Evolutionary conservation across 768 basidiomycete species (phyloP).

Genomic region (Suillus occidentalis): DNA sequence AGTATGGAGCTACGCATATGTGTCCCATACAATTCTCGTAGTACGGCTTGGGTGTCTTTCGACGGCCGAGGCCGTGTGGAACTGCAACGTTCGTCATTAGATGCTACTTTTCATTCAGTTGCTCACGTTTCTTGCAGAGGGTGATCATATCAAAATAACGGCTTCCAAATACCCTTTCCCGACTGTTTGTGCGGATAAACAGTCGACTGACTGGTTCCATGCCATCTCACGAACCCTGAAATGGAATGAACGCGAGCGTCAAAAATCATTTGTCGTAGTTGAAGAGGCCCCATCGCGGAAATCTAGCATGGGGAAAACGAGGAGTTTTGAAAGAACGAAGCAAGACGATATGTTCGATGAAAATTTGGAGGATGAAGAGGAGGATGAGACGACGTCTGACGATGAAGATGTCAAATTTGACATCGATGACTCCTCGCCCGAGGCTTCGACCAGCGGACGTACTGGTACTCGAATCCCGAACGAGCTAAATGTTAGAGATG

Average conservation of each 20-base stretch:
- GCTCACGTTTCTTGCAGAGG: slow-evolving; percentile 58
- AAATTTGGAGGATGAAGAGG: slow-evolving; percentile 45
- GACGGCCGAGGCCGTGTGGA: slow-evolving; percentile 97
- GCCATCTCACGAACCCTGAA: slow-evolving; percentile 95
- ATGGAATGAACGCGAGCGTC: slow-evolving; percentile 98
- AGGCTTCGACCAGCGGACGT: slow-evolving; percentile 33
- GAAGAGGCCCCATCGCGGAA: slow-evolving; percentile 74
- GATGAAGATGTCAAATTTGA: slow-evolving; percentile 84
- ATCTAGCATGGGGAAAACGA: slow-evolving; percentile 24
- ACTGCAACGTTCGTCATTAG: slow-evolving; percentile 73
- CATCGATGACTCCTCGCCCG: slow-evolving; percentile 85
- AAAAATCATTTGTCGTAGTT: slow-evolving; percentile 98
- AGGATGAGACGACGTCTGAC: slow-evolving; percentile 48
- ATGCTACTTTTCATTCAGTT: background rate
- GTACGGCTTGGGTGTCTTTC: slow-evolving; percentile 98
- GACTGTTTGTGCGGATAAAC: slow-evolving; percentile 96
- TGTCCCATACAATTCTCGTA: slow-evolving; percentile 98
- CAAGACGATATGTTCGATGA: slow-evolving; percentile 33
- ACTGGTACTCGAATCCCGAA: slow-evolving; percentile 9
- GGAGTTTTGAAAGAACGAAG: slow-evolving; percentile 9
- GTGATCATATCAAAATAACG: slow-evolving; percentile 97
- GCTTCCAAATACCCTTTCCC: slow-evolving; percentile 98
- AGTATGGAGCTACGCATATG: slow-evolving; percentile 98
- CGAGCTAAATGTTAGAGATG: slow-evolving; percentile 17
- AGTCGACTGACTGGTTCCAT: slow-evolving; percentile 98